Conservation (phyloP, 257 asterid species). For the Solanum acaule region DNA sequence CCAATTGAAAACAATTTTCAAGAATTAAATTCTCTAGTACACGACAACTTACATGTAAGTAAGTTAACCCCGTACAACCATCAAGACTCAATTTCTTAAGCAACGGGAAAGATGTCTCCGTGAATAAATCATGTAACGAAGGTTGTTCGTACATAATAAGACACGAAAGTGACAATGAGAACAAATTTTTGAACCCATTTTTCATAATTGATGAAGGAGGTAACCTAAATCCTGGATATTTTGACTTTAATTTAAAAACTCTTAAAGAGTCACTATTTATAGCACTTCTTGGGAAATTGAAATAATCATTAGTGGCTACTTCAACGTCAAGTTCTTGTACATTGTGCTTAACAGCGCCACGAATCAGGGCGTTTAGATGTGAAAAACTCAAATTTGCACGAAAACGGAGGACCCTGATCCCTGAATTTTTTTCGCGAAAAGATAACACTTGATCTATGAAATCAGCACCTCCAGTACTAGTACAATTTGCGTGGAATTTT, state of each 20-base stretch:
- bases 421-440: slow-evolving; percentile 30
- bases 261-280: slow-evolving; percentile 32
- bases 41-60: slow-evolving; percentile 42
- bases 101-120: slow-evolving; percentile 53
- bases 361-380: slow-evolving; percentile 32
- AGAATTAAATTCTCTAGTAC: slow-evolving; percentile 37
- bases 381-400: slow-evolving; percentile 50
- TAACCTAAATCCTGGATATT: slow-evolving; percentile 58
- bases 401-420: slow-evolving; percentile 43
- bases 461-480: slow-evolving; percentile 14
- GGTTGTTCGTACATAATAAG: slow-evolving; percentile 43
- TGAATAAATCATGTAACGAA: slow-evolving; percentile 36
- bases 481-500: slow-evolving; percentile 5
- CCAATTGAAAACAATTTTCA: slow-evolving; percentile 43
- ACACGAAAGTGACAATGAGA: slow-evolving; percentile 39
- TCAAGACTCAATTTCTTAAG: slow-evolving; percentile 54
- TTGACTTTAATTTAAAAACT: slow-evolving; percentile 42
- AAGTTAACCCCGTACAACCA: slow-evolving; percentile 42
- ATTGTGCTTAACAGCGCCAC: slow-evolving; percentile 48
- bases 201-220: slow-evolving; percentile 54
- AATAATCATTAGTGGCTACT: slow-evolving; percentile 52
- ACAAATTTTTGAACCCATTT: slow-evolving; percentile 44
- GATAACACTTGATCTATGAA: slow-evolving; percentile 43
- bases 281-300: slow-evolving; percentile 59
- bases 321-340: slow-evolving; percentile 73